A percentile compares a stretch with the other conserved stretches of the same genome.
Evolutionary conservation across 768 basidiomycete species (phyloP).

Genomic region (Boletus insuetus): DNA sequence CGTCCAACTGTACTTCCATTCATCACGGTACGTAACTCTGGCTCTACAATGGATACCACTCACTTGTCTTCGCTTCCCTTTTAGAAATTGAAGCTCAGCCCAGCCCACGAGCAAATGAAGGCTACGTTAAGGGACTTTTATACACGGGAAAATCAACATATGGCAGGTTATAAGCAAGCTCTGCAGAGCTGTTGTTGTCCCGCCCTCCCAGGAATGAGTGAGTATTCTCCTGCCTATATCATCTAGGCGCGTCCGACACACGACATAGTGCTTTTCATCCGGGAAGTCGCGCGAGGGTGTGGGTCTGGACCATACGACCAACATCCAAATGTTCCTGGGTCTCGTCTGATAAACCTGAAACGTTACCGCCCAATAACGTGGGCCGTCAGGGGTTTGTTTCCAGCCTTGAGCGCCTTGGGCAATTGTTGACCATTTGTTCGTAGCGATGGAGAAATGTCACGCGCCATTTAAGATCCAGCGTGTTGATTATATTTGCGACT

Average conservation of each 20-base stretch:
- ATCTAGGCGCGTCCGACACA: neutral
- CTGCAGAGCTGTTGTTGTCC: conserved; percentile 28
- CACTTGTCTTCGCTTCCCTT: neutral
- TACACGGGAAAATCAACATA: conserved; percentile 23
- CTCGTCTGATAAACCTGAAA: conserved; percentile 37
- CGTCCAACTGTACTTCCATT: conserved; percentile 36
- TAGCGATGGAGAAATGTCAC: conserved; percentile 49
- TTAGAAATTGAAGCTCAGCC: conserved; percentile 27
- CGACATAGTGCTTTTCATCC: conserved; percentile 29
- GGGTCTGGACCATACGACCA: conserved; percentile 28
- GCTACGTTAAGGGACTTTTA: conserved; percentile 21
- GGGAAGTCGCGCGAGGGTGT: conserved; percentile 32
- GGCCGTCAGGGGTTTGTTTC: conserved; percentile 39
- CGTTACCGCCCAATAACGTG: conserved; percentile 38
- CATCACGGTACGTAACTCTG: conserved; percentile 16
- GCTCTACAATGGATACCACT: neutral
- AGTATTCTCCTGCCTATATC: neutral
- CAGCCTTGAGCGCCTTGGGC: neutral
- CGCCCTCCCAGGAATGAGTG: conserved; percentile 34
- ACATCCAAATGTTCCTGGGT: conserved; percentile 25
- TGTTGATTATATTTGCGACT: conserved; percentile 35
- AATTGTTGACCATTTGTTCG: neutral
- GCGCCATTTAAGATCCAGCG: conserved; percentile 39
- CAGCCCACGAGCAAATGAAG: conserved; percentile 22
- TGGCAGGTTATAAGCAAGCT: conserved; percentile 31